Evolutionary conservation across 1,284 basidiomycete genomes (phyloP), one percentile per base, ranked within the genome.

Genomic region (Cryptococcus maquisensis): DNA sequence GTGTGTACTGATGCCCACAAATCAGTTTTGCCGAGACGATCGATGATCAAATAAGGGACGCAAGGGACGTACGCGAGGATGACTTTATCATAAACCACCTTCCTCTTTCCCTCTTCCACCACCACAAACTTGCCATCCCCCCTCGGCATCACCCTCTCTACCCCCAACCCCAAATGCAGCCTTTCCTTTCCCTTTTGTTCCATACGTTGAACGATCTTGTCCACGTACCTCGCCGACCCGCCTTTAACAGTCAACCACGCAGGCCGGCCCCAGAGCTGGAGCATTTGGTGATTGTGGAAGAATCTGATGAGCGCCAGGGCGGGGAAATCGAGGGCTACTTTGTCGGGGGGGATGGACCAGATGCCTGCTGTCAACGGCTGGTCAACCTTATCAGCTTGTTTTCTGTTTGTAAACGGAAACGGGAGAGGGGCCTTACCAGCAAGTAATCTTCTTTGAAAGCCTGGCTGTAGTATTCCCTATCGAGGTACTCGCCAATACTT

Each of bases 331-430:
- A 84, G 71, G 4, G 83, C 79, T 56, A 85, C 86, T 57, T 83
- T 83, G 60, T 85, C 83, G 7, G 87, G 84, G 0, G 86, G 85
- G 0, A 86, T 88, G 48, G 83, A 86, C 87, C 87, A 90, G 49
- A 90, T 85, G 3, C 84, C 84, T 1, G 86, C 85, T 15, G 84
- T 86, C 84, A 88, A 86, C 0, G 86, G 86, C 86, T 88, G 21
- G 8, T 21, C 18, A 2, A 23, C n/a, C 9, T 7, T 36, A n/a
- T 24, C 42, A 52, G 44, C 24, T 21, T 24, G n/a, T 12, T 9
- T 24, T 36, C 20, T 32, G 28, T 24, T 37, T n/a, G 3, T 38
- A 38, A 38, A 43, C 9, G 8, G 43, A 26, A 10, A 45, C 16
- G 43, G 43, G 43, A 45, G 16, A 21, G 24, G 26, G 12, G 20